Base-by-base conservation (phyloP, 2,329 filamentous ascomycete species). In the Aspergillus texensis region DNA sequence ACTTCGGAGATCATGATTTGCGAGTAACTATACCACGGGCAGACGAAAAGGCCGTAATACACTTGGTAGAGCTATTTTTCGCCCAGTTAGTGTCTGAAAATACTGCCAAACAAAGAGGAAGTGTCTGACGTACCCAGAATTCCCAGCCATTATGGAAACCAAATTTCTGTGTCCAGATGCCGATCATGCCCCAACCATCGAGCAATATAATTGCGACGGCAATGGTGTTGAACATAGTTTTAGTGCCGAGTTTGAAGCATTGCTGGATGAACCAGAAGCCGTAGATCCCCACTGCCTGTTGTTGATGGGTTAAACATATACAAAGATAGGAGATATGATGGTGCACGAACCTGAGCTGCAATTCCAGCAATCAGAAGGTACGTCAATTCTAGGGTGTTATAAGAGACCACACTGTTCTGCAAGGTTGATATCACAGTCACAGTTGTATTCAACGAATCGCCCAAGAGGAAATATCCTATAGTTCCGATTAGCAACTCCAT, bases 1-100 rank as follows among this genome's bases (percentile, higher is more conserved):
- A 91, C 87, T 68, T 90, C 89, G 3, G 84, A 87, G 67, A 91
- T 91, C 84, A 91, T 88, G 69, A 88, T 90, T 72, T 91, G 88
- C 0, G 84, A 86, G 75, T 91, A 91, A 55, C 85, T 87, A 74
- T 90, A 91, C 88, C 88, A 91, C 0, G 88, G 88, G 66, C 88
- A 89, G 8, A 90, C 86, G 54, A 90, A 83, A 1, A 91, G 78
- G 0, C 89, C 88, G 68, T 90, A 91, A 67, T 88, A 89, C 10
- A 75, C 78, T 73, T 82, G 79, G 62, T 82, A 82, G 30, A 81
- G 70, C 74, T 76, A 43, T 34, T 32, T 9, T 6, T n/a, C n/a
- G 4, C 53, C 11, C 30, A 1, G 30, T 61, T 54, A 58, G 59
- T 16, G 24, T 26, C 36, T 9, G 30, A 6, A 12, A 19, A 43